Evolutionary conservation across 2,329 filamentous ascomycete species (phyloP), one percentile per base, ranked within the genome.

Genomic region (Botrytis deweyae): DNA sequence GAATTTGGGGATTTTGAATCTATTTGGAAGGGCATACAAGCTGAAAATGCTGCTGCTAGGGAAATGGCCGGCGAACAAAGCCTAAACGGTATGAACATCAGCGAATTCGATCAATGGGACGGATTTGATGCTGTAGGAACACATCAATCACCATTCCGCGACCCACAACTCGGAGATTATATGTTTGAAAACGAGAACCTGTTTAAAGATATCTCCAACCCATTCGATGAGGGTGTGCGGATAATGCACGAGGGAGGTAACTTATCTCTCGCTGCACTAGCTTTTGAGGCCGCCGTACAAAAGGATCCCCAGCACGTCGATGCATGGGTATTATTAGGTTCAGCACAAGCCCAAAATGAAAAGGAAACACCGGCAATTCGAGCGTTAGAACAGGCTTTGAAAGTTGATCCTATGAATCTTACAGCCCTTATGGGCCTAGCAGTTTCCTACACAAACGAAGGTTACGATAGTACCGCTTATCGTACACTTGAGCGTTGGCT

Each of bases 401-500:
- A 95, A 82, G 86, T 96, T 42, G 95, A 98, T 79, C 91, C 94
- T 0, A 91, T 90, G 79, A 98, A 97, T 81, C 88, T 97, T 33
- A 89, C 93, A 74, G 95, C 95, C 0, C 87, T 99, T 64, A 98
- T 99, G 95, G 95, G 94, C 1, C 86, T 99, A 70, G 94, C 95
- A 22, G 95, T 99, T 33, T 97, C 93, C 8, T 99, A 99, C 83
- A 99, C 96, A 66, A 99, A 99, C 84, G 96, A 99, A 84, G 96
- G 95, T 76, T 99, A 98, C 84, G 96, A 99, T 83, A 95, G 93
- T 81, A 97, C 95, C 33, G 95, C 96, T 66, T 99, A 98, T 86
- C 91, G 95, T 72, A 98, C 95, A 16, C 88, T 99, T 22, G 96
- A 99, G 84, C 93, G 95, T 77, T 99, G 96, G 96, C 88, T 99